These are phyloP conservation scores for Hyaloscypha finlandica DNA, from an alignment of 495 filamentous ascomycete species.

Conservation along the genomic window DNA sequence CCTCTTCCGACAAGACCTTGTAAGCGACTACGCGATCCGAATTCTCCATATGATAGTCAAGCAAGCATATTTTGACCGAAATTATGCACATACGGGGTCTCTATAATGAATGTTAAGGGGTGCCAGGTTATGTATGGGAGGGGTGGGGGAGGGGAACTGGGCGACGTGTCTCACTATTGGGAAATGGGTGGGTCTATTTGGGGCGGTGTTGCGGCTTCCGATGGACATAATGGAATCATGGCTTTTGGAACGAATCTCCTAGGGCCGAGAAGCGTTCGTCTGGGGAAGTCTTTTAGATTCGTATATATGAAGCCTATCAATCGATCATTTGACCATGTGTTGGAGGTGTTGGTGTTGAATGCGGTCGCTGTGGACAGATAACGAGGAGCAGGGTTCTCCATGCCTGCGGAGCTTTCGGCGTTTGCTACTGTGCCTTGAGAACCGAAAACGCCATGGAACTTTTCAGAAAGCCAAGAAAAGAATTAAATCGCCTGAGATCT, in stretches of 20 bases:
- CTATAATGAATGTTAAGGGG: not conserved
- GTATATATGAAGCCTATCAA: not conserved
- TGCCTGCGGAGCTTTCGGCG: not conserved
- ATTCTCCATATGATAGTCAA: constrained; percentile 14
- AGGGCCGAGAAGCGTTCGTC: constrained; percentile 11
- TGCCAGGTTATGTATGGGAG: not conserved
- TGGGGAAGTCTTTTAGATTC: constrained; percentile 23
- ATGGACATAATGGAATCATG: constrained; percentile 27
- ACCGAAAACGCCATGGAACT: not conserved
- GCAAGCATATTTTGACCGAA: constrained; percentile 13
- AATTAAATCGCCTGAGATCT: not conserved
- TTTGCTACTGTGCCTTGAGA: not conserved
- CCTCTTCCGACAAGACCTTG: constrained; percentile 61
- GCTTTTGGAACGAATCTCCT: constrained; percentile 27
- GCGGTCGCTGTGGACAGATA: not conserved
- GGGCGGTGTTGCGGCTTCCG: constrained; percentile 17
- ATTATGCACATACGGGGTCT: constrained; percentile 9
- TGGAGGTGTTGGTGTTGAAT: not conserved
- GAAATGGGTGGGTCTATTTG: constrained; percentile 1
- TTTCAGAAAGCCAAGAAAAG: not conserved
- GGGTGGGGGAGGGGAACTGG: not conserved
- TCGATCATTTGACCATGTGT: not conserved
- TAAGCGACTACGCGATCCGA: constrained; percentile 30
- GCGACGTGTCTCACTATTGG: constrained; percentile 2
- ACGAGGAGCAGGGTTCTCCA: not conserved